Conservation (phyloP, 2,329 filamentous ascomycete species). For the Ascochyta viciae-villosae region DNA sequence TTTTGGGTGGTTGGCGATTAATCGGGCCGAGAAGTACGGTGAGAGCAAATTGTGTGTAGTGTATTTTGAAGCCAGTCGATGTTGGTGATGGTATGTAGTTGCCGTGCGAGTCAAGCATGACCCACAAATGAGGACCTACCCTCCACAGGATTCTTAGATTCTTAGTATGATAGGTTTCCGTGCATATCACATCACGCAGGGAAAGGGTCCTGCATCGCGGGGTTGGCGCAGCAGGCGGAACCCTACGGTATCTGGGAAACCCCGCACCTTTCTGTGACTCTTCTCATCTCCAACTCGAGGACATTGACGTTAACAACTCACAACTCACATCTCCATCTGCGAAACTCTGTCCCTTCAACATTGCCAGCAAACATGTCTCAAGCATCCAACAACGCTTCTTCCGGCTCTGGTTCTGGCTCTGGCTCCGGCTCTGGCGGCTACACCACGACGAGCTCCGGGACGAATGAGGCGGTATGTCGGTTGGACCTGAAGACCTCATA, state of each 20-base stretch:
- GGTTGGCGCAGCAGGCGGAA: not conserved
- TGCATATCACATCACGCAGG: not conserved
- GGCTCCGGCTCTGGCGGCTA: slow-evolving; percentile 37
- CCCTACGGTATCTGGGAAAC: too few species aligned
- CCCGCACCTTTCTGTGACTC: not conserved
- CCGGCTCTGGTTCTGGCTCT: slow-evolving; percentile 13
- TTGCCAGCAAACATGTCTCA: not conserved
- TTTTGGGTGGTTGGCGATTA: too few species aligned
- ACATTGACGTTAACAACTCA: not conserved
- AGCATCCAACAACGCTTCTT: slow-evolving; percentile 16
- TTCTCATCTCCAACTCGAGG: not conserved
- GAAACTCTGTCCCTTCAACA: not conserved
- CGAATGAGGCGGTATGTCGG: slow-evolving; percentile 45
- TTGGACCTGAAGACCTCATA: not conserved
- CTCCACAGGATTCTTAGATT: not conserved
- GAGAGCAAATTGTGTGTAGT: too few species aligned
- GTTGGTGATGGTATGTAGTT: too few species aligned
- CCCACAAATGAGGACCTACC: not conserved
- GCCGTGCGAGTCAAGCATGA: too few species aligned
- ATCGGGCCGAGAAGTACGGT: too few species aligned
- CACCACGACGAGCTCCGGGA: slow-evolving; percentile 49
- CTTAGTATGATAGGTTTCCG: not conserved
- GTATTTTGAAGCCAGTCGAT: too few species aligned
- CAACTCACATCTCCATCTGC: not conserved
- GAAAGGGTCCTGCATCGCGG: not conserved